These are phyloP conservation scores for Magnaporthiopsis rhizophila DNA, from an alignment of 2,329 filamentous ascomycete species.

Conservation along the genomic window DNA sequence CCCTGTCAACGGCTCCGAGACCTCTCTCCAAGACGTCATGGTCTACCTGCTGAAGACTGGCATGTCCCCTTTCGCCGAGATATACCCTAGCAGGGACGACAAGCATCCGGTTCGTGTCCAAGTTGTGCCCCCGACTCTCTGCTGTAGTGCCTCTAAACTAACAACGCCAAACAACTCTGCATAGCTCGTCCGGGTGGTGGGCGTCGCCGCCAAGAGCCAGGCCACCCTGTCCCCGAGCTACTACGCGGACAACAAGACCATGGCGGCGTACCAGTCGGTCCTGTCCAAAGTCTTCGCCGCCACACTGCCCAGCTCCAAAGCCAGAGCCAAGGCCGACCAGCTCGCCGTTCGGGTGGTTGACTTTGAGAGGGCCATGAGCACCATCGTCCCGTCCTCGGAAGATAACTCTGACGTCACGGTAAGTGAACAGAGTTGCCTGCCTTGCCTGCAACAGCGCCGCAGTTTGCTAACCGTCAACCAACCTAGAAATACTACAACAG, in stretches of 20 bases:
- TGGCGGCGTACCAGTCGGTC: neutral
- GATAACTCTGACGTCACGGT: neutral
- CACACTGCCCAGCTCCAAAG: neutral
- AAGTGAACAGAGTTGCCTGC: neutral
- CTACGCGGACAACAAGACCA: conserved; percentile 2
- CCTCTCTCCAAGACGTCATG: conserved; percentile 19
- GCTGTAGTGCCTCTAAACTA: neutral
- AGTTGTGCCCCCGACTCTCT: neutral
- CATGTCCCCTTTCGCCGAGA: conserved; percentile 18
- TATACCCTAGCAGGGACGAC: conserved; percentile 11
- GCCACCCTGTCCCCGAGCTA: conserved; percentile 3
- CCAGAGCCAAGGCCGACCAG: neutral
- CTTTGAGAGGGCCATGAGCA: conserved; percentile 45
- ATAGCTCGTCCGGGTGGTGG: neutral
- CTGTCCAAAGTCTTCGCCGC: conserved; percentile 1
- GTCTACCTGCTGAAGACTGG: conserved; percentile 28
- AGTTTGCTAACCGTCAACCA: neutral
- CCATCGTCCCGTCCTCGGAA: conserved; percentile 42
- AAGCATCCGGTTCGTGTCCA: conserved; percentile 5
- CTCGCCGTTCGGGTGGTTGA: conserved; percentile 31
- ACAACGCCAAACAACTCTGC: neutral
- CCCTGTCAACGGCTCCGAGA: neutral
- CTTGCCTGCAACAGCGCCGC: neutral
- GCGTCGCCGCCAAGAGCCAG: neutral
- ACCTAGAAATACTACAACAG: conserved; percentile 51